A percentile compares a stretch with the other conserved stretches of the same genome.
Conservation (phyloP, 371 early-diverging fungal species). For the Mucor ambiguus region DNA sequence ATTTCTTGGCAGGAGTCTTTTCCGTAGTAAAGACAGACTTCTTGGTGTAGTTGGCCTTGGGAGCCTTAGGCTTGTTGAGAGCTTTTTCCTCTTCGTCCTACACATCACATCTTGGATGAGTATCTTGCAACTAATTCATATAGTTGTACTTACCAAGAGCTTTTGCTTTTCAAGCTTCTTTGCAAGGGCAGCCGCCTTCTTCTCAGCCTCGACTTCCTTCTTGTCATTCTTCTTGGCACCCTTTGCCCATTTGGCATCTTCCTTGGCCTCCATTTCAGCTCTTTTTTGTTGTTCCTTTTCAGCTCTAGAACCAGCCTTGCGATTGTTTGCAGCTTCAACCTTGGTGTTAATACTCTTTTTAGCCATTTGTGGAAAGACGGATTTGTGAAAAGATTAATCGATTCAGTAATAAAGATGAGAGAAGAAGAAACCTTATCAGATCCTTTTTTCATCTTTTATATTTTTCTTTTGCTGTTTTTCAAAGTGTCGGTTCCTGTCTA, state of each 20-base stretch:
- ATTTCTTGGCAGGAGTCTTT: conserved; percentile 45
- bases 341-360: conserved; percentile 49
- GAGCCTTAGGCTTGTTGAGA: conserved; percentile 33
- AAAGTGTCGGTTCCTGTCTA: background rate
- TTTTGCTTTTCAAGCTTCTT: conserved; percentile 31
- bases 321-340: conserved; percentile 72
- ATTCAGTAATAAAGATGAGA: background rate
- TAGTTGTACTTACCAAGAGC: conserved; percentile 23
- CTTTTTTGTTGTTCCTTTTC: conserved; percentile 62
- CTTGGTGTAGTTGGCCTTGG: conserved; percentile 27
- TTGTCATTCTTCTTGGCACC: conserved; percentile 78
- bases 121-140: background rate
- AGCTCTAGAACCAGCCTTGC: conserved; percentile 69
- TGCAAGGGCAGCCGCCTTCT: conserved; percentile 30
- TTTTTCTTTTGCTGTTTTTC: background rate
- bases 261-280: conserved; percentile 56
- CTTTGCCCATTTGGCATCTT: conserved; percentile 69
- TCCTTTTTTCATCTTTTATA: conserved; percentile 7
- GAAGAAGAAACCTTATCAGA: conserved; percentile 14
- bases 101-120: background rate
- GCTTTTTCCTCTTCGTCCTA: conserved; percentile 53
- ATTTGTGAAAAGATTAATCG: background rate
- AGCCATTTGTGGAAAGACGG: conserved; percentile 28
- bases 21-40: conserved; percentile 8
- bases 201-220: conserved; percentile 70